phyloP scores from a whole-genome alignment of 1,284 basidiomycete species.

The Ustilago cynodontis region DNA sequence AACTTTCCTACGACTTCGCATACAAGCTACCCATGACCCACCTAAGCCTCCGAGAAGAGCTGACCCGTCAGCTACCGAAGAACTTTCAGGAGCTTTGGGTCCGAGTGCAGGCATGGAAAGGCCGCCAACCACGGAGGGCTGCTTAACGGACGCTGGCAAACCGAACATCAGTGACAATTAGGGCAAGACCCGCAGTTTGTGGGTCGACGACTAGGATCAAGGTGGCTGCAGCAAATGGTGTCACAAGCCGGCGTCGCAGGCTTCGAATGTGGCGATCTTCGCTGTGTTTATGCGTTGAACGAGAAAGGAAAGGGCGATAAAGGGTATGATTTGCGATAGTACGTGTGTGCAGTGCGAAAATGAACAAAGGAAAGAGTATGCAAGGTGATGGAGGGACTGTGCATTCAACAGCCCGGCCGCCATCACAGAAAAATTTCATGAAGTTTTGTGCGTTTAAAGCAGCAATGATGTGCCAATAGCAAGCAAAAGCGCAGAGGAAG shows the following conservation, averaged over 20 bases:
- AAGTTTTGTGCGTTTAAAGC: neutral
- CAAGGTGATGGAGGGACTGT: neutral
- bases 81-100: constrained; percentile 1
- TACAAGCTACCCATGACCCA: neutral
- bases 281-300: too few species aligned
- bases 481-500: neutral
- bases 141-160: too few species aligned
- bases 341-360: neutral
- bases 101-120: constrained; percentile 4
- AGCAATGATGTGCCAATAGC: neutral
- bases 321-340: neutral
- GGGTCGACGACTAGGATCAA: too few species aligned
- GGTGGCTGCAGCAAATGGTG: too few species aligned
- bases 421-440: neutral
- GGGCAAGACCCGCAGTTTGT: too few species aligned
- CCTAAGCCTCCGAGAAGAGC: neutral
- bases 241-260: too few species aligned
- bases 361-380: neutral
- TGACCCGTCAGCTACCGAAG: neutral
- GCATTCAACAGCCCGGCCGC: neutral
- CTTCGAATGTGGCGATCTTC: too few species aligned
- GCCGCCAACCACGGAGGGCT: neutral
- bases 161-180: too few species aligned
- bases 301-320: too few species aligned
- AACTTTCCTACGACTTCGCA: constrained; percentile 5